Base-by-base conservation (phyloP, 306 rosid genomes). In the Arachis stenosperma region DNA sequence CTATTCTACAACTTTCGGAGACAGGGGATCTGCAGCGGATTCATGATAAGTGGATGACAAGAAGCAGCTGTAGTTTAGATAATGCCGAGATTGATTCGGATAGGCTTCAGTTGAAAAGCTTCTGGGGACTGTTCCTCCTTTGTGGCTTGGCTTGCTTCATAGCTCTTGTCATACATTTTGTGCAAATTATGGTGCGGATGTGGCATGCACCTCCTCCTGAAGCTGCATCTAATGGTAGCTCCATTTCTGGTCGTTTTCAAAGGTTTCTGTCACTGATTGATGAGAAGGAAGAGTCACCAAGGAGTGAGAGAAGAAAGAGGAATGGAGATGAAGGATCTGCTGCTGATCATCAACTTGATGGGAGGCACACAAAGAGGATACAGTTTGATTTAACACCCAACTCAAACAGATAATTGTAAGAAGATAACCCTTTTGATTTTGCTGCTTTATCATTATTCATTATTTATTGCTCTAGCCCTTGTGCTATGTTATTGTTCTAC, bases 21-120 rank as follows among this genome's bases (percentile, higher is more conserved):
- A 91, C 86, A 5, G 99, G 99, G 8, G 97, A 94, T 70, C 95
- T 91, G 69, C 99, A 94, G 76, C 80, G 97, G 78, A 94, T 94
- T 78, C 89, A 85, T 61, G 99, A 91, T 70, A 94, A 94, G 85
- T 94, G 99, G 99, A 85, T 91, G 67, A 68, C 85, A 74, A 74
- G 78, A 76, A 84, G 88, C 42, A 2, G 60, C 8, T 94, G 99
- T 82, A 65, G 85, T 81, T 65, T 55, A 57, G 91, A 91, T 4
- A 65, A 63, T 57, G 41, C 84, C 17, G 97, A 89, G 73, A 72
- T 94, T 1, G 87, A 90, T 22, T 87, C 95, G 9, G 89, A 91
- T 75, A 82, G 81, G 74, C 97, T 94, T 85, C 88, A 83, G 53
- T 92, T 94, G 27, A 78, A 86, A 65, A 91, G 97, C 84, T 94